Conservation (phyloP, 2,329 filamentous ascomycete species). For the Claviceps sp. region DNA sequence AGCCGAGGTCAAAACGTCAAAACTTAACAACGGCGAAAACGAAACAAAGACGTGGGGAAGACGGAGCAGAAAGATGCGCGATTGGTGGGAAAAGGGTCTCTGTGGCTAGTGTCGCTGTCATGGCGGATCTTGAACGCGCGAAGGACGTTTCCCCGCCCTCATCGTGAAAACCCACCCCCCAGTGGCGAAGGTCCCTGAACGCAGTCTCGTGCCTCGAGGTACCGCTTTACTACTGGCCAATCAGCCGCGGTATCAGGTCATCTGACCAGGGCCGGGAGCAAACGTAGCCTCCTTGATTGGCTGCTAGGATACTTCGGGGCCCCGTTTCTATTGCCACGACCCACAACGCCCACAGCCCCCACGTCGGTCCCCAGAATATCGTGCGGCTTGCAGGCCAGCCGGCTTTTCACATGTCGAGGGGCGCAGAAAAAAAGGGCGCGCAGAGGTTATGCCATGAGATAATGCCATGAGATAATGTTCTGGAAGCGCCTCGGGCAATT, state of each 20-base stretch:
- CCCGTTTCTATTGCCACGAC: neutral
- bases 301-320: neutral
- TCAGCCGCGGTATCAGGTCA: slow-evolving; percentile 1
- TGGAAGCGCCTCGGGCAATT: neutral
- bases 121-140: too few species aligned
- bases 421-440: too few species aligned
- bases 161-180: too few species aligned
- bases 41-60: too few species aligned
- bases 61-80: too few species aligned
- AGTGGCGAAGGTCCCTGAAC: too few species aligned
- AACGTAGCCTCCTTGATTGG: slow-evolving; percentile 3
- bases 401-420: slow-evolving; percentile 4
- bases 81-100: too few species aligned
- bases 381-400: neutral
- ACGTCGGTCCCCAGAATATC: neutral
- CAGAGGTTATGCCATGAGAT: neutral
- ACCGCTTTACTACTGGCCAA: neutral
- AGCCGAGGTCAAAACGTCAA: neutral
- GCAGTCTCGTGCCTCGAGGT: neutral
- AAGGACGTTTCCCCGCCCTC: too few species aligned
- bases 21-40: too few species aligned
- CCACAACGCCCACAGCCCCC: neutral
- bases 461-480: neutral
- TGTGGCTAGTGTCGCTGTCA: too few species aligned
- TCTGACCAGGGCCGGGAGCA: neutral